phyloP scores from a whole-genome alignment of 495 filamentous ascomycete species.

The Annulohypoxylon stygium region DNA sequence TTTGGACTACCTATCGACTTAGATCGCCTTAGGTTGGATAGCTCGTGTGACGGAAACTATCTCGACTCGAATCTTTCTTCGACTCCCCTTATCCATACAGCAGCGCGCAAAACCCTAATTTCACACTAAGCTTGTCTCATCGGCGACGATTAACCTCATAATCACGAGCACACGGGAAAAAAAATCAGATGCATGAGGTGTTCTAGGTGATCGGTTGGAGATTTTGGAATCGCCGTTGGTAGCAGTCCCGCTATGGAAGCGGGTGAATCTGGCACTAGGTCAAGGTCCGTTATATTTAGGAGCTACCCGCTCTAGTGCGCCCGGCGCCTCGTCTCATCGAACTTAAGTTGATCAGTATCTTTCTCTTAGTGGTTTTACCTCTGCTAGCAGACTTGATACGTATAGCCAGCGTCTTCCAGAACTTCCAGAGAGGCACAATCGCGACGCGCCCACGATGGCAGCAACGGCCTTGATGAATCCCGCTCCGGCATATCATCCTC shows the following conservation, averaged over 20 bases:
- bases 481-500: constrained; percentile 57
- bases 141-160: constrained; percentile 29
- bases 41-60: constrained; percentile 34
- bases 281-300: constrained; percentile 61
- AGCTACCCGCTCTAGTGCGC: constrained; percentile 41
- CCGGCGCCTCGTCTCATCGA: constrained; percentile 34
- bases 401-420: constrained; percentile 55
- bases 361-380: constrained; percentile 48
- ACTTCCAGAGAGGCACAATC: constrained; percentile 52
- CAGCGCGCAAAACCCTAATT: constrained; percentile 4
- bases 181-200: constrained; percentile 52
- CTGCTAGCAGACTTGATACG: constrained; percentile 49
- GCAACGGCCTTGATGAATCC: constrained; percentile 62
- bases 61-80: constrained; percentile 25
- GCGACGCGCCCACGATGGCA: constrained; percentile 61
- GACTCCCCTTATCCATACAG: constrained; percentile 6
- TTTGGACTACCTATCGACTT: constrained; percentile 12
- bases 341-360: constrained; percentile 48
- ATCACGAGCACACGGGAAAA: constrained; percentile 28
- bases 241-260: constrained; percentile 65
- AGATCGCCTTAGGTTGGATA: constrained; percentile 16
- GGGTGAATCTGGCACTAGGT: constrained; percentile 62
- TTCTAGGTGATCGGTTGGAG: constrained; percentile 49
- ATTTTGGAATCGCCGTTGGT: constrained; percentile 50
- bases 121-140: constrained; percentile 15